These are phyloP conservation scores for Gremmenia infestans DNA, from an alignment of 2,329 filamentous ascomycete species.

Conservation along the genomic window DNA sequence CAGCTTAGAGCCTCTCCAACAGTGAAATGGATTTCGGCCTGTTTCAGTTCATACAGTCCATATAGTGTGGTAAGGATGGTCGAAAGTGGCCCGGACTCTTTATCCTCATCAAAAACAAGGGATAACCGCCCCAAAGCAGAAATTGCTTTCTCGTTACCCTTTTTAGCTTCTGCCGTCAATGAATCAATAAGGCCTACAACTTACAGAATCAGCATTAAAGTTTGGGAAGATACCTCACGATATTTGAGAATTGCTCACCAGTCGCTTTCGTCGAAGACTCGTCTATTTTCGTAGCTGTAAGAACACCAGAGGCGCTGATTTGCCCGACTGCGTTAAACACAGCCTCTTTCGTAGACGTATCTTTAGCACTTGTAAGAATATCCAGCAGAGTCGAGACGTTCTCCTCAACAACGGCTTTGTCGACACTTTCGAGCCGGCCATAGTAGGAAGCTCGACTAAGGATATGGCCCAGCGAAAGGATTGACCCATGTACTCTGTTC, in stretches of 20 bases:
- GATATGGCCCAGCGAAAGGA: slow-evolving; percentile 54
- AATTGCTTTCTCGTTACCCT: slow-evolving; percentile 78
- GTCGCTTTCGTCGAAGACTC: slow-evolving; percentile 15
- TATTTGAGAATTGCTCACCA: not conserved
- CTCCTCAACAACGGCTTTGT: slow-evolving; percentile 35
- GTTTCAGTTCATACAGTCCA: slow-evolving; percentile 74
- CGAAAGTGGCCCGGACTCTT: slow-evolving; percentile 38
- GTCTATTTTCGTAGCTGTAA: slow-evolving; percentile 31
- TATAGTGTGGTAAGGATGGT: slow-evolving; percentile 65
- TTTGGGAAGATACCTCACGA: not conserved
- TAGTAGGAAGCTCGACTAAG: slow-evolving; percentile 53
- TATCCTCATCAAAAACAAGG: slow-evolving; percentile 50
- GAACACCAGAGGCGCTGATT: slow-evolving; percentile 52
- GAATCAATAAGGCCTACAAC: slow-evolving; percentile 47
- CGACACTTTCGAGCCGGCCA: slow-evolving; percentile 30
- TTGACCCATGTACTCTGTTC: slow-evolving; percentile 54
- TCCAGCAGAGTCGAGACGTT: slow-evolving; percentile 42
- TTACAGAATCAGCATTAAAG: not conserved
- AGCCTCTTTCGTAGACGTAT: slow-evolving; percentile 52
- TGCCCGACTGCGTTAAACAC: slow-evolving; percentile 55
- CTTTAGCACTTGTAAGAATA: slow-evolving; percentile 49
- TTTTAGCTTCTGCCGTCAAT: slow-evolving; percentile 65
- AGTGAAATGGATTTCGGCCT: slow-evolving; percentile 83
- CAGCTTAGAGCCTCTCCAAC: slow-evolving; percentile 84
- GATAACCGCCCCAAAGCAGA: slow-evolving; percentile 73